These are phyloP conservation scores for Wickerhamiella australiensis DNA, from an alignment of 805 yeast genomes.

Conservation along the genomic window DNA sequence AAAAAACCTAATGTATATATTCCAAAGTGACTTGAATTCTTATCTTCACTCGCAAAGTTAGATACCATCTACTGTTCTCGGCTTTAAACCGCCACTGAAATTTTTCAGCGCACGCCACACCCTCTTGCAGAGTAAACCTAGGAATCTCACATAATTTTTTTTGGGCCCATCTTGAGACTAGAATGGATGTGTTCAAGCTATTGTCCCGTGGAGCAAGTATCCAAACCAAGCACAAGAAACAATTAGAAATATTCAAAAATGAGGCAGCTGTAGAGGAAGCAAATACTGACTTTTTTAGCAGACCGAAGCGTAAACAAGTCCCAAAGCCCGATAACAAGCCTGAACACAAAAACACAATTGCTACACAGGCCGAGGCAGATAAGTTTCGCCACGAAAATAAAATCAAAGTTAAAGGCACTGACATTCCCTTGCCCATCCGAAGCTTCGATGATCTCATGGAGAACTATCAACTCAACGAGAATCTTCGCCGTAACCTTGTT, in stretches of 20 bases:
- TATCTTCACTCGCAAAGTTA: no score
- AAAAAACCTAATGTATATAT: no score
- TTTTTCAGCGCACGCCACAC: constrained; percentile 4
- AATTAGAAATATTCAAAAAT: constrained; percentile 21
- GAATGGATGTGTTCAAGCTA: constrained; percentile 65
- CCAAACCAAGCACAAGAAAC: constrained; percentile 37
- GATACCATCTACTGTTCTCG: no score
- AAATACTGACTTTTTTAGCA: constrained; percentile 79
- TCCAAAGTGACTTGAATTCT: no score
- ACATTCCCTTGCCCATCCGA: constrained; percentile 82
- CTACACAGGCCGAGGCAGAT: constrained; percentile 46
- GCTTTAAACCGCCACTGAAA: constrained; percentile 9
- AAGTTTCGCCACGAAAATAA: constrained; percentile 46
- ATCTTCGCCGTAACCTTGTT: constrained; percentile 49
- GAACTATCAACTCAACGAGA: constrained; percentile 52
- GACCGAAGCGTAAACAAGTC: constrained; percentile 14
- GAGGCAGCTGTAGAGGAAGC: constrained; percentile 17
- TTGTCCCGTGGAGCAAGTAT: constrained; percentile 77
- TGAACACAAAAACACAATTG: constrained; percentile 29
- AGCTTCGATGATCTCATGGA: constrained; percentile 69
- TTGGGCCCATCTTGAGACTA: background rate
- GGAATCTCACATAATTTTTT: constrained; percentile 1
- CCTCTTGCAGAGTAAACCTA: no score
- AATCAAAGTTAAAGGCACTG: constrained; percentile 69
- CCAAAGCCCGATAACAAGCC: constrained; percentile 8